Evolutionary conservation across 495 filamentous ascomycete species (phyloP), one percentile per base, ranked within the genome.

Genomic region (Penicillium flavigenum): DNA sequence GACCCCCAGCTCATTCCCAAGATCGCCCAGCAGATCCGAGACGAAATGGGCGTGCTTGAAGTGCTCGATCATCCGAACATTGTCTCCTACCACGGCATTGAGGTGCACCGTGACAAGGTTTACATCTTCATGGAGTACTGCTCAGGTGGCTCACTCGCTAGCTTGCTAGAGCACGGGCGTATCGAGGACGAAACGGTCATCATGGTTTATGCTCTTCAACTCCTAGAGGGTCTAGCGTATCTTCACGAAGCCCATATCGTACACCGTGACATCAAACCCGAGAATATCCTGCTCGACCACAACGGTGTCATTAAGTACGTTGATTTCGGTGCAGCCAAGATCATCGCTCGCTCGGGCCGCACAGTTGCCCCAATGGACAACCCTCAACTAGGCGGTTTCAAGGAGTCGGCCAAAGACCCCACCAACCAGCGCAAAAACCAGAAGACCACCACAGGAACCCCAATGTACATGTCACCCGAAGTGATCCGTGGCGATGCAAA

Each of bases 71-170:
- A 98, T 66, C 95, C 95, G 8, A 98, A 98, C 66, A 92, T 98
- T 44, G 94, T 98, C 6, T 91, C 90, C 7, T 98, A 98, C 73
- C 92, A 93, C 65, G 94, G 94, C 47, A 97, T 98, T 65, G 94
- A 98, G 70, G 94, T 97, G 3, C 94, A 98, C 71, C 84, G 94
- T 39, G 94, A 98, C 77, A 96, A 96, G 65, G 95, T 98, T 6
- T 98, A 98, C 73, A 95, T 98, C 62, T 98, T 98, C 74, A 98
- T 98, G 94, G 94, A 98, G 72, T 97, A 95, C 71, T 98, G 94
- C 65, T 92, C 90, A 3, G 93, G 95, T 31, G 94, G 94, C 17
- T 96, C 93, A 5, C 76, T 98, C n/a, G 92, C 94, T 43, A 86
- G 81, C 22, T 76, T 98, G 56, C 78, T 98, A 17, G 94, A 98